Percentiles rank a stretch among this genome's conserved stretches.
phyloP scores from a whole-genome alignment of 768 basidiomycete species.

The Termitomyces eurrhizus region DNA sequence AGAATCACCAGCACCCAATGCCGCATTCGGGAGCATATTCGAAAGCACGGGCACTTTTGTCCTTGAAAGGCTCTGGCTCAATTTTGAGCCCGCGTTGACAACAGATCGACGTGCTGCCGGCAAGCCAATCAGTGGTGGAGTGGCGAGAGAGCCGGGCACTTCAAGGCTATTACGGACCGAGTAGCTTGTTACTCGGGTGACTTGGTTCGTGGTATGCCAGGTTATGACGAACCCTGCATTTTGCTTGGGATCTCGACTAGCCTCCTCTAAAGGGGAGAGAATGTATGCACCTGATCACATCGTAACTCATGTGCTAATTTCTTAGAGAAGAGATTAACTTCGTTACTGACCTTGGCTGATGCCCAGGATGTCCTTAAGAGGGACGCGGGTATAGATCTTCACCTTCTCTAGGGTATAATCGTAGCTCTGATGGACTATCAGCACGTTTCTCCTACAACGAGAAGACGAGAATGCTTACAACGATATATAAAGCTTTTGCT shows the following conservation, averaged over 20 bases:
- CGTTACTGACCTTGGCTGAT: conserved; percentile 70
- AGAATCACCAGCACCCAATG: conserved; percentile 21
- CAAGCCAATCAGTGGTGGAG: conserved; percentile 14
- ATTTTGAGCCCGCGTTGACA: conserved; percentile 8
- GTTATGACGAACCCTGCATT: conserved; percentile 84
- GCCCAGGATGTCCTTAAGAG: conserved; percentile 70
- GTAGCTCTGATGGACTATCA: conserved; percentile 58
- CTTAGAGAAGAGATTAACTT: neutral
- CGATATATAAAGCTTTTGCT: conserved; percentile 67
- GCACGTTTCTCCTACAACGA: neutral
- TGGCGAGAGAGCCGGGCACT: conserved; percentile 14
- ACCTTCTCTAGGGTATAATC: conserved; percentile 94
- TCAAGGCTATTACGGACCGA: conserved; percentile 71
- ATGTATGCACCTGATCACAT: conserved; percentile 83
- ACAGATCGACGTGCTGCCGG: conserved; percentile 12
- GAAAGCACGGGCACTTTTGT: conserved; percentile 26
- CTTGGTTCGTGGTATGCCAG: conserved; percentile 72
- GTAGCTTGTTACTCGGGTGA: conserved; percentile 80
- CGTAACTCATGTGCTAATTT: neutral
- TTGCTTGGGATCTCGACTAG: conserved; percentile 81
- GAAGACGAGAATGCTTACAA: conserved; percentile 46
- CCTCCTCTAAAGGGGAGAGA: conserved; percentile 88
- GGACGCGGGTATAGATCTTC: conserved; percentile 84
- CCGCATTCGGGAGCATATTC: conserved; percentile 29
- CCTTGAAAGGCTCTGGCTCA: conserved; percentile 12